Evolutionary conservation across 202 grass and related monocot species (phyloP), one percentile per base, ranked within the genome.

Genomic region (Carex arenaria): DNA sequence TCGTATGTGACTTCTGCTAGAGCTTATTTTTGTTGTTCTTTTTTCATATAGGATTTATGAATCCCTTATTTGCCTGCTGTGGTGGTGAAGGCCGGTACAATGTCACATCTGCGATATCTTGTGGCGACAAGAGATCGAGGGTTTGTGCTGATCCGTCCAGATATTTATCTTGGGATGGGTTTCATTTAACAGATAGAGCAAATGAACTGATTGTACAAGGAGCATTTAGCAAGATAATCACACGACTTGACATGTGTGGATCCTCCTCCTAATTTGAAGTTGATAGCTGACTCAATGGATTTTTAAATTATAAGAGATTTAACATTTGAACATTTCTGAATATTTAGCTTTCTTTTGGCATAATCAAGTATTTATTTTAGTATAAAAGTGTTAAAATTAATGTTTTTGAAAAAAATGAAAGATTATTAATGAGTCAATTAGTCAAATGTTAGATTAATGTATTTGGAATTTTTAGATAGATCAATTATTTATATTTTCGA

Each of bases 141-240:
- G 84, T 89, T 67, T 94, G 88, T 65, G 84, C 82, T 85, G 83
- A 90, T 64, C 93, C 93, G 72, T 78, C 80, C 6, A 94, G 80
- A 38, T 90, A 92, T 80, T 84, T 88, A 15, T 92, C 85, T 32
- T 92, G 93, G 93, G 93, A 94, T 69, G 90, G 90, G 7, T 88
- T 90, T 60, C 93, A 92, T 84, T 85, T 90, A 15, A 92, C 93
- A 2, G 93, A 94, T 83, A 85, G 88, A 71, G 88, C 88, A 3
- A 92, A 90, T 55, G 84, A 83, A 71, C 87, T 51, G 79, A 40
- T 94, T 61, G 88, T 90, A 64, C 47, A 88, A 55, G 93, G 93
- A 75, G 49, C 72, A 75, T 75, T 75, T 55, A 54, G 32, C 1
- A 32, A 75, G 49, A 75, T 75, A 75, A 53, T 47, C 47, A 8